A percentile compares a stretch with the other conserved stretches of the same genome.
Evolutionary conservation across 225 moss, liverwort and hornwort genomes (phyloP).

Genomic region (Ulota crispa): DNA sequence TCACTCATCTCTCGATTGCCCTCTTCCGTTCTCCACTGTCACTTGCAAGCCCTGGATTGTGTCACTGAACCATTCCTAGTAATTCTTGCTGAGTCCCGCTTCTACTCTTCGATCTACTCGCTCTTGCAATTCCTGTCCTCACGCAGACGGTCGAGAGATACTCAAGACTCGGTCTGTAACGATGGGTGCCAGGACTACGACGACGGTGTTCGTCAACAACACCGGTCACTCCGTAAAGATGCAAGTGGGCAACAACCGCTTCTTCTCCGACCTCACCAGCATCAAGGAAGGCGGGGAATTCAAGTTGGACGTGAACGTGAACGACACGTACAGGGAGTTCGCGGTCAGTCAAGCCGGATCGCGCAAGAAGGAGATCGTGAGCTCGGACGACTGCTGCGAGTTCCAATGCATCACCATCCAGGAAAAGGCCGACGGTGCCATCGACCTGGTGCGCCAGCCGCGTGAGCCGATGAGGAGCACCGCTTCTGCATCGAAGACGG

Average conservation of each 20-base stretch:
- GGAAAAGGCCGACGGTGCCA: not conserved
- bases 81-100: not conserved
- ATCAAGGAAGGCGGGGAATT: not conserved
- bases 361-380: conserved; percentile 11
- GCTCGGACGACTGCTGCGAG: conserved; percentile 30
- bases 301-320: conserved; percentile 5
- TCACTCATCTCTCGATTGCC: not conserved
- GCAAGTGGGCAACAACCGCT: conserved; percentile 12
- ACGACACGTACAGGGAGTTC: conserved; percentile 25
- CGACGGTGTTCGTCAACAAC: conserved; percentile 24
- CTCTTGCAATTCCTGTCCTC: not conserved
- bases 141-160: not conserved
- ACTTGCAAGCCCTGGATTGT: not conserved
- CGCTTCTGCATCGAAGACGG: not conserved
- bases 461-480: not conserved
- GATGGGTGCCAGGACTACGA: not conserved
- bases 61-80: not conserved
- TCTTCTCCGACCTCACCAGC: conserved; percentile 1
- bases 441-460: conserved; percentile 4
- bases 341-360: not conserved
- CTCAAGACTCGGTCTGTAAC: not conserved
- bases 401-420: conserved; percentile 19
- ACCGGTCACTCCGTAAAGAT: conserved; percentile 6
- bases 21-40: not conserved
- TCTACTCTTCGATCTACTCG: not conserved